Evolutionary conservation across 352 stramenopile species (phyloP).

Genomic region (Globisporangium paroecandrum): DNA sequence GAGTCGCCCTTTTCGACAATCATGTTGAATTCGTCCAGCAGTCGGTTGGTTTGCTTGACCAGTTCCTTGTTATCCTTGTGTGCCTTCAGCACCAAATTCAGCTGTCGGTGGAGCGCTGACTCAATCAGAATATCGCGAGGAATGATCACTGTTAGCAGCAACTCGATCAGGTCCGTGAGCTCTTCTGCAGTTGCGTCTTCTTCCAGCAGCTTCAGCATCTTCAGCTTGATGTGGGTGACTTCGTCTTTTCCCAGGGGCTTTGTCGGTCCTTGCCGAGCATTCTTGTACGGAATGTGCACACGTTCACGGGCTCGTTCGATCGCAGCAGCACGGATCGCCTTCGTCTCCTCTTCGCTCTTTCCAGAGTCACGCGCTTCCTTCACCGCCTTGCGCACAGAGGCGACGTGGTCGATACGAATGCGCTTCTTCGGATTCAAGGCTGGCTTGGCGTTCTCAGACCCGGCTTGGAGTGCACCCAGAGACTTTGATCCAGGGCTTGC

Average conservation of each 20-base stretch:
- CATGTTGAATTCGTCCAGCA: slow-evolving; percentile 77
- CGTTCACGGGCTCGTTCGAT: slow-evolving; percentile 77
- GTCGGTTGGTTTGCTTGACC: slow-evolving; percentile 73
- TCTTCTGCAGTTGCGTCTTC: slow-evolving; percentile 76
- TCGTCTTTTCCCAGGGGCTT: slow-evolving; percentile 82
- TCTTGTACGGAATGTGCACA: slow-evolving; percentile 80
- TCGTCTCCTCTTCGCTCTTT: slow-evolving; percentile 77
- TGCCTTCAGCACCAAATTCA: slow-evolving; percentile 72
- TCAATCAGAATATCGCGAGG: slow-evolving; percentile 72
- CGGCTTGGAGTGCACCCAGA: slow-evolving; percentile 16
- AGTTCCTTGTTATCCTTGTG: slow-evolving; percentile 88
- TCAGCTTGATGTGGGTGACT: slow-evolving; percentile 80
- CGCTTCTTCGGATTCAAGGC: slow-evolving; percentile 63
- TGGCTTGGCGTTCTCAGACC: slow-evolving; percentile 14
- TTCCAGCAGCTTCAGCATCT: slow-evolving; percentile 82
- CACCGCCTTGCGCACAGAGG: slow-evolving; percentile 75
- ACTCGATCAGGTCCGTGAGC: slow-evolving; percentile 77
- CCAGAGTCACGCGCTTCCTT: slow-evolving; percentile 73
- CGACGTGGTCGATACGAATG: slow-evolving; percentile 84
- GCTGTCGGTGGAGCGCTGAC: slow-evolving; percentile 65
- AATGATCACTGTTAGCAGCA: slow-evolving; percentile 77
- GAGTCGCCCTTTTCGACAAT: slow-evolving; percentile 55
- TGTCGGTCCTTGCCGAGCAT: slow-evolving; percentile 57
- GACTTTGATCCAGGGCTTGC: slow-evolving; percentile 30
- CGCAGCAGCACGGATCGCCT: slow-evolving; percentile 54